A percentile compares a stretch with the other conserved stretches of the same genome.
Evolutionary conservation across 2,329 filamentous ascomycete genomes (phyloP).

Genomic region (Venturiaceae sp.): DNA sequence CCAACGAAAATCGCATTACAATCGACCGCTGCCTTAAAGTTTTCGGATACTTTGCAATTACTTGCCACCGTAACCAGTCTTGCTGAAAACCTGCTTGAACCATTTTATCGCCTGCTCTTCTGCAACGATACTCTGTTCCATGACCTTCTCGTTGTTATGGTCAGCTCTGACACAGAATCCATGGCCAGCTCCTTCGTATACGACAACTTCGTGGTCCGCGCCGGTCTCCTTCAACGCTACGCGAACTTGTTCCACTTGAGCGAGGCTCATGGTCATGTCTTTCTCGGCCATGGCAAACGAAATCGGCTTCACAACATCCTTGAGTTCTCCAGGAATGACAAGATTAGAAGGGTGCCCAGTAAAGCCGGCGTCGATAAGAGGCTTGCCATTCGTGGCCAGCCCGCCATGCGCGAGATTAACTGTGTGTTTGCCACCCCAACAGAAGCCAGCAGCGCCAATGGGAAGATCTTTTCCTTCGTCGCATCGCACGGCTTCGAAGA

Average conservation of each 20-base stretch:
- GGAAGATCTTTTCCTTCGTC: slow-evolving; percentile 13
- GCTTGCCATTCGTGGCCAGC: slow-evolving; percentile 13
- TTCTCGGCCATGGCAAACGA: slow-evolving; percentile 37
- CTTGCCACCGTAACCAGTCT: too few species aligned
- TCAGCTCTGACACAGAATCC: not conserved
- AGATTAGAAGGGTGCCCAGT: slow-evolving; percentile 44
- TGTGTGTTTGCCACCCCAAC: slow-evolving; percentile 52
- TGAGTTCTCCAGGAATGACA: slow-evolving; percentile 36
- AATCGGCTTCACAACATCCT: slow-evolving; percentile 33
- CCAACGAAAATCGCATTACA: too few species aligned
- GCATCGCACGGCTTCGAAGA: not conserved
- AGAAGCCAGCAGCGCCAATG: slow-evolving; percentile 49
- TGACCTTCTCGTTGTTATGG: not conserved
- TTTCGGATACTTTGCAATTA: too few species aligned
- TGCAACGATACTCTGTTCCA: not conserved
- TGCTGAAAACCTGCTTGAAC: not conserved
- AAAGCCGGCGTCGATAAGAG: slow-evolving; percentile 42
- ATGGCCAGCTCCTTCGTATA: not conserved
- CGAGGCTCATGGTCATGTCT: slow-evolving; percentile 23
- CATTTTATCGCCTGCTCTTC: not conserved
- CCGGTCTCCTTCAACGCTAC: not conserved
- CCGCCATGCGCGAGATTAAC: slow-evolving; percentile 32
- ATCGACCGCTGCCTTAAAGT: too few species aligned
- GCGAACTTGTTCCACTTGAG: not conserved
- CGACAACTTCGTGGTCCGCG: not conserved